Evolutionary conservation across 345 rosid species (phyloP).

Genomic region (Citrus unshiu): DNA sequence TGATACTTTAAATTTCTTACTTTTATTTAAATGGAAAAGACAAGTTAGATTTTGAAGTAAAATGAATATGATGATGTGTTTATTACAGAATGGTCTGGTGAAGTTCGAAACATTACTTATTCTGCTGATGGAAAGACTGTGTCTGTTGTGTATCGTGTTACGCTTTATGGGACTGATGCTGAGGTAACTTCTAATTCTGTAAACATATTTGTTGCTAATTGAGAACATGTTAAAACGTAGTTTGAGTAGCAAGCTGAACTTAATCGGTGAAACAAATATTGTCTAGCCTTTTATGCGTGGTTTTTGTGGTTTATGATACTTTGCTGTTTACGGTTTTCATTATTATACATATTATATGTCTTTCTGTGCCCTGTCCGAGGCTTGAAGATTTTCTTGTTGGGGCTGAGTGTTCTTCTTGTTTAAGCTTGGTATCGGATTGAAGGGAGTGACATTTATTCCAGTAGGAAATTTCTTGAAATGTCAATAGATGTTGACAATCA

Average conservation of each 20-base stretch:
- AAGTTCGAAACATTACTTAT: conserved; percentile 69
- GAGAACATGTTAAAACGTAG: background rate
- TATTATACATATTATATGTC: too few species aligned
- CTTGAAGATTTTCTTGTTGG: too few species aligned
- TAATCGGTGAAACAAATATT: background rate
- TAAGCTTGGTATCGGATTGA: too few species aligned
- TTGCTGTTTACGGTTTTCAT: background rate
- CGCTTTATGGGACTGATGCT: conserved; percentile 82
- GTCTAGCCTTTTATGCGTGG: background rate
- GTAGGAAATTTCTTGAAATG: too few species aligned
- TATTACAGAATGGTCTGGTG: conserved; percentile 82
- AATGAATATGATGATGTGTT: background rate
- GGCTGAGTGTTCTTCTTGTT: too few species aligned
- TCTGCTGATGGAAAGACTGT: conserved; percentile 78
- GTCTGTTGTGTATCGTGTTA: conserved; percentile 76
- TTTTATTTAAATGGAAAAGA: background rate
- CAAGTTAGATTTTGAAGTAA: background rate
- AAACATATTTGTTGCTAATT: background rate
- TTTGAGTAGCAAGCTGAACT: background rate
- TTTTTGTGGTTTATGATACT: too few species aligned
- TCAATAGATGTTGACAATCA: too few species aligned
- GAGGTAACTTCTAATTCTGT: conserved; percentile 40
- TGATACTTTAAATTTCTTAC: background rate
- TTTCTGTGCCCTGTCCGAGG: too few species aligned
- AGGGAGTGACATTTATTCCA: too few species aligned